Conservation (phyloP, 2,329 filamentous ascomycete genomes). For the Lachnellula willkommii region DNA sequence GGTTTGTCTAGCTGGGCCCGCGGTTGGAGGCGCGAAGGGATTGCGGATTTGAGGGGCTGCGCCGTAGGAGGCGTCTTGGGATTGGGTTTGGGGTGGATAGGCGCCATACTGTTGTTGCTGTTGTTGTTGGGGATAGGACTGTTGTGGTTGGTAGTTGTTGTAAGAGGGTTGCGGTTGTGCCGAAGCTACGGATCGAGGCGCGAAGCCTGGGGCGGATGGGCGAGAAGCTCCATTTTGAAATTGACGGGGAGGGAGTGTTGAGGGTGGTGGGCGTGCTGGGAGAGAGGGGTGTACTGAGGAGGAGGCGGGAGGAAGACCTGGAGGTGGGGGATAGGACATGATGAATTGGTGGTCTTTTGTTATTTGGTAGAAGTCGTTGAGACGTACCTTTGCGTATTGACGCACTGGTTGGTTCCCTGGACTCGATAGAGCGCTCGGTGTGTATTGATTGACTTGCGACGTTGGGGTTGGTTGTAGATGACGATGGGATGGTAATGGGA, state of each 20-base stretch:
- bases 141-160: slow-evolving; percentile 27
- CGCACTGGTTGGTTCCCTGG: slow-evolving; percentile 16
- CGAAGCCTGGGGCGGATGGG: slow-evolving; percentile 42
- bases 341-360: slow-evolving; percentile 45
- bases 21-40: slow-evolving; percentile 63
- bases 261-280: slow-evolving; percentile 69
- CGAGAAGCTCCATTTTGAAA: slow-evolving; percentile 24
- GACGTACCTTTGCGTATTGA: slow-evolving; percentile 34
- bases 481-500: neutral
- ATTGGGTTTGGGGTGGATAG: slow-evolving; percentile 21
- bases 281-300: slow-evolving; percentile 55
- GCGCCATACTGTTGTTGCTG: slow-evolving; percentile 16
- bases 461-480: neutral
- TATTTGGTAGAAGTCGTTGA: slow-evolving; percentile 27
- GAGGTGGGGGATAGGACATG: slow-evolving; percentile 84
- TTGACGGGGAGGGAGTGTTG: slow-evolving; percentile 29
- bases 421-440: neutral
- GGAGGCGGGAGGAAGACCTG: slow-evolving; percentile 56
- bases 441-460: neutral
- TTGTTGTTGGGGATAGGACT: slow-evolving; percentile 20
- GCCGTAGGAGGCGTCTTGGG: slow-evolving; percentile 37
- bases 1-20: slow-evolving; percentile 31
- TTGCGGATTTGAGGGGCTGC: slow-evolving; percentile 69
- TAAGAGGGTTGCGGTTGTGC: slow-evolving; percentile 30
- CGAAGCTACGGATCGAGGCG: slow-evolving; percentile 52